Percentiles rank a stretch among this genome's conserved stretches.
phyloP scores from a whole-genome alignment of 805 yeast species.

The Ogataea neopini region DNA sequence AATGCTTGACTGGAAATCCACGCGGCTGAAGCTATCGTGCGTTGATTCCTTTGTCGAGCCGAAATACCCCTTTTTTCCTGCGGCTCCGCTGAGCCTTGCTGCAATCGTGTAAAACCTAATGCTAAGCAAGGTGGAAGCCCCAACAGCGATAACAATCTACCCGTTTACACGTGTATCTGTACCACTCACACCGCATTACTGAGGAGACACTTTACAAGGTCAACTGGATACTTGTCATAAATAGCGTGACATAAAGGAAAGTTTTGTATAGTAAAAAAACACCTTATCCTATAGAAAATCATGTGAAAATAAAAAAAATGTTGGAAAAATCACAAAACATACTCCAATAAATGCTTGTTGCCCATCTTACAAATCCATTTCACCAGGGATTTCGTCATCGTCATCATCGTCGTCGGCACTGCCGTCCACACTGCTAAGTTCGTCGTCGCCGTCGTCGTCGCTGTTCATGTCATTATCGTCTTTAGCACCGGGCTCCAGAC shows the following conservation, averaged over 20 bases:
- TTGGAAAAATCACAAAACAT: background rate
- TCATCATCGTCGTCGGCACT: slow-evolving; percentile 21
- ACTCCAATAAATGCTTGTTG: slow-evolving; percentile 6
- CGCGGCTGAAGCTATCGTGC: too few relatives aligned
- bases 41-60: too few relatives aligned
- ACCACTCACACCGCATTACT: too few relatives aligned
- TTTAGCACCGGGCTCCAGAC: slow-evolving; percentile 29
- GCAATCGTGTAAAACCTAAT: background rate
- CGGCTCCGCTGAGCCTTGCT: background rate
- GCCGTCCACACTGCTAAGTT: slow-evolving; percentile 30
- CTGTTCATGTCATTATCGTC: slow-evolving; percentile 27
- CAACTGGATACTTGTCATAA: too few relatives aligned
- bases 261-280: background rate
- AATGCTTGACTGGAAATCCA: too few relatives aligned
- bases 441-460: slow-evolving; percentile 33
- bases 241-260: too few relatives aligned
- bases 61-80: too few relatives aligned
- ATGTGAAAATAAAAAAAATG: background rate
- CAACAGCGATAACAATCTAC: too few relatives aligned
- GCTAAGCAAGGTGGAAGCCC: too few relatives aligned
- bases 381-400: slow-evolving; percentile 36
- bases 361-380: slow-evolving; percentile 32
- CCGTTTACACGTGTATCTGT: too few relatives aligned
- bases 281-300: background rate
- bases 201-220: too few relatives aligned